phyloP scores from a whole-genome alignment of 257 asterid genomes.

The Solanum lignicaule region DNA sequence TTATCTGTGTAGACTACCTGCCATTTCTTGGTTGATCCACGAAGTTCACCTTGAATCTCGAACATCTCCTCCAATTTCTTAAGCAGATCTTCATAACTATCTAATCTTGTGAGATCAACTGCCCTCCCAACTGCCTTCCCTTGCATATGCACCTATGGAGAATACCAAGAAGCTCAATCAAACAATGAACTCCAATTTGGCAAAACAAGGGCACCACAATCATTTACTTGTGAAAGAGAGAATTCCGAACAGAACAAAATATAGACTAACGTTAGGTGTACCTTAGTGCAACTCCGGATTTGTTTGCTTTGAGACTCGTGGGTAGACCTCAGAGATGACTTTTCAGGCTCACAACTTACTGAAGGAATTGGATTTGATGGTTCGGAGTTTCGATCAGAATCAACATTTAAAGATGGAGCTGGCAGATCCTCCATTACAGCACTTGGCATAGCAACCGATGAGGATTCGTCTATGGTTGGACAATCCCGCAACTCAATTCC shows the following conservation, averaged over 20 bases:
- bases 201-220: not conserved
- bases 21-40: slow-evolving; percentile 76
- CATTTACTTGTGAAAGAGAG: not conserved
- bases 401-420: slow-evolving; percentile 35
- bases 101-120: slow-evolving; percentile 67
- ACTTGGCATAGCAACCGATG: slow-evolving; percentile 27
- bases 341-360: slow-evolving; percentile 59
- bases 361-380: slow-evolving; percentile 62
- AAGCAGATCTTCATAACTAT: slow-evolving; percentile 73
- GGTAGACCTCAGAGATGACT: slow-evolving; percentile 60
- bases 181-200: not conserved
- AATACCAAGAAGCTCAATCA: not conserved
- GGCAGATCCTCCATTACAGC: slow-evolving; percentile 42
- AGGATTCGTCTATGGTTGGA: slow-evolving; percentile 40
- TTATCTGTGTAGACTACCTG: slow-evolving; percentile 92
- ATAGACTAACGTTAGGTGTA: slow-evolving; percentile 5
- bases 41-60: slow-evolving; percentile 73
- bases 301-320: slow-evolving; percentile 58
- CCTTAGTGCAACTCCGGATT: slow-evolving; percentile 86
- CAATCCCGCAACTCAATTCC: slow-evolving; percentile 61
- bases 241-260: not conserved
- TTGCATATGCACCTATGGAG: slow-evolving; percentile 83
- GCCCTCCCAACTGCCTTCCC: slow-evolving; percentile 97
- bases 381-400: slow-evolving; percentile 50
- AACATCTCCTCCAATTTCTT: slow-evolving; percentile 86